Percentiles rank a stretch among this genome's conserved stretches.
phyloP scores from a whole-genome alignment of 345 rosid species.

The Aegle marmelos region DNA sequence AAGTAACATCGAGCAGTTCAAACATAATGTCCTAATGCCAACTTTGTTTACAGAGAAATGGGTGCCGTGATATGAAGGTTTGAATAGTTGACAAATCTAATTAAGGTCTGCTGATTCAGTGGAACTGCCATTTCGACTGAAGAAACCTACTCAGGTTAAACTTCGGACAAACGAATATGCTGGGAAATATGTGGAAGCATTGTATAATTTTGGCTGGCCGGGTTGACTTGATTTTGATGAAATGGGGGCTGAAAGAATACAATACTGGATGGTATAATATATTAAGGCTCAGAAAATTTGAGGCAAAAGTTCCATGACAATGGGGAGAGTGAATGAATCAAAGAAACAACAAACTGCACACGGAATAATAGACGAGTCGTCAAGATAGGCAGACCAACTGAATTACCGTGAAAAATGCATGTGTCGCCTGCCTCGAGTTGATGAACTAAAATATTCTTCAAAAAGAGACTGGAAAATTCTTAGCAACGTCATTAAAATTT shows the following conservation, averaged over 20 bases:
- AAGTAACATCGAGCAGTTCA: not conserved
- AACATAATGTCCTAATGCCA: not conserved
- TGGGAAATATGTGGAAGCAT: not conserved
- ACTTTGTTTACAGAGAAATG: not conserved
- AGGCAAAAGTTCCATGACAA: not conserved
- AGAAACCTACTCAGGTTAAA: too few relatives aligned
- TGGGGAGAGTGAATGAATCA: not conserved
- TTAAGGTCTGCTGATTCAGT: too few relatives aligned
- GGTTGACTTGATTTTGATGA: not conserved
- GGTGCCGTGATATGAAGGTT: not conserved
- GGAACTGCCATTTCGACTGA: too few relatives aligned
- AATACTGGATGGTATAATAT: not conserved
- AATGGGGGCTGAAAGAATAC: not conserved
- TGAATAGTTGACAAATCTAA: too few relatives aligned
- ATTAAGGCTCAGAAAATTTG: not conserved
- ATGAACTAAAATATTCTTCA: not conserved
- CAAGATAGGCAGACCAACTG: not conserved
- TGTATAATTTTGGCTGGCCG: not conserved
- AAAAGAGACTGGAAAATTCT: too few relatives aligned
- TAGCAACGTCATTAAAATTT: not conserved
- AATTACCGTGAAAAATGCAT: not conserved
- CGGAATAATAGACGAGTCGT: too few relatives aligned
- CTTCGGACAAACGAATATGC: too few relatives aligned
- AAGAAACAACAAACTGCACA: not conserved
- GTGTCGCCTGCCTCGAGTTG: not conserved